These are phyloP conservation scores for Medicago lupulina DNA, from an alignment of 306 rosid species.

Conservation along the genomic window DNA sequence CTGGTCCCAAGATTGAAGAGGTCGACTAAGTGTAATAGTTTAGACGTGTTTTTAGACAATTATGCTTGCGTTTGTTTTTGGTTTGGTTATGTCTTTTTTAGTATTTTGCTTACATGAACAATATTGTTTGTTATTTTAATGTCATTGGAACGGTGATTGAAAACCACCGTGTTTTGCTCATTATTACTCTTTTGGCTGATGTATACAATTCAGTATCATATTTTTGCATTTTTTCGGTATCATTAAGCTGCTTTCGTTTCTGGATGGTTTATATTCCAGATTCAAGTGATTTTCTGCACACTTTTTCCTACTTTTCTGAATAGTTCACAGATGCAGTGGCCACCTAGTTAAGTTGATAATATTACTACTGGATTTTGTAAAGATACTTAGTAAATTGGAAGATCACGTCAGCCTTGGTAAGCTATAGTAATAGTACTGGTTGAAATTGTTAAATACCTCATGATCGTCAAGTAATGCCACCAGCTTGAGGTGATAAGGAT, in stretches of 20 bases:
- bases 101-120: constrained; percentile 17
- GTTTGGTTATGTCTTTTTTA: neutral
- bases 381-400: no score
- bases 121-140: neutral
- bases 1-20: constrained; percentile 85
- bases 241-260: neutral
- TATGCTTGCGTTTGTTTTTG: neutral
- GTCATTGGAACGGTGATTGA: neutral
- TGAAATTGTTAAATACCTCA: no score
- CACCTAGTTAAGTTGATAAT: no score
- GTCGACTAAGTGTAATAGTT: constrained; percentile 53
- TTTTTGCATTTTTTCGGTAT: neutral
- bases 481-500: no score
- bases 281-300: neutral
- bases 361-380: no score
- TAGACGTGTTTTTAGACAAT: neutral
- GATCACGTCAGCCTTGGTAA: no score
- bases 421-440: no score
- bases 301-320: neutral
- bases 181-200: neutral
- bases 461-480: no score
- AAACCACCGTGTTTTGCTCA: neutral
- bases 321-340: neutral
- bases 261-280: neutral
- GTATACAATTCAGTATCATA: neutral